Evolutionary conservation across 2,329 filamentous ascomycete genomes (phyloP).

Genomic region (Fusarium transvaalense): DNA sequence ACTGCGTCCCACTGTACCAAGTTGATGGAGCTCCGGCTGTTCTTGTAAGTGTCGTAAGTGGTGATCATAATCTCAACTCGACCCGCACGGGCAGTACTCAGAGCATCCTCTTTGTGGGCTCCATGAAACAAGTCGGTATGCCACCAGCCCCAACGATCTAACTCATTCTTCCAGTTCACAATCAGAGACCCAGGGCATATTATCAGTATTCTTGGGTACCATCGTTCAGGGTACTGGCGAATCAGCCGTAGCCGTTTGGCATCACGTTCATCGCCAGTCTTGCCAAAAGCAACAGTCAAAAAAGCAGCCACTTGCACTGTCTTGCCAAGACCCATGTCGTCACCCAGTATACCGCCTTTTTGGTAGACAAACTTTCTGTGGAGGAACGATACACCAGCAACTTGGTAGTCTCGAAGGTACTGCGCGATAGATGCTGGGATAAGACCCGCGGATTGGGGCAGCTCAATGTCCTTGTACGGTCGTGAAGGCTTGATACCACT

Average conservation of each 20-base stretch:
- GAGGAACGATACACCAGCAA: conserved; percentile 85
- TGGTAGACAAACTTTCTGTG: conserved; percentile 93
- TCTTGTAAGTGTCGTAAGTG: conserved; percentile 91
- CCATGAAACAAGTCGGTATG: conserved; percentile 87
- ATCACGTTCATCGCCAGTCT: conserved; percentile 90
- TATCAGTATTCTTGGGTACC: conserved; percentile 84
- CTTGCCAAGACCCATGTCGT: conserved; percentile 98
- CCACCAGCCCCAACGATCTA: conserved; percentile 97
- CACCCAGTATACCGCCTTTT: conserved; percentile 88
- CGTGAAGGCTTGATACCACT: conserved; percentile 73
- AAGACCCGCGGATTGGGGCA: conserved; percentile 80
- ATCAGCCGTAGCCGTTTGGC: conserved; percentile 89
- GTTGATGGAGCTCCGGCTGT: conserved; percentile 80
- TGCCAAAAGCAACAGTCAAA: conserved; percentile 90
- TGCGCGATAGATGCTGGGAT: conserved; percentile 92
- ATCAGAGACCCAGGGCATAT: conserved; percentile 91
- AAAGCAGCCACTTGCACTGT: conserved; percentile 97
- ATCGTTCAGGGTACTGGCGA: conserved; percentile 70
- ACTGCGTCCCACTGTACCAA: conserved; percentile 92
- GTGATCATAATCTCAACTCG: conserved; percentile 92
- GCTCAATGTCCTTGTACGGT: conserved; percentile 78
- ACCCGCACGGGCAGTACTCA: conserved; percentile 80
- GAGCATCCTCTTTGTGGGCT: conserved; percentile 71
- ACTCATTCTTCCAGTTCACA: conserved; percentile 89
- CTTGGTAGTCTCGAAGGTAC: conserved; percentile 91